Base-by-base conservation (phyloP, 2,329 filamentous ascomycete genomes). In the Aotearoamyces nothofagi region DNA sequence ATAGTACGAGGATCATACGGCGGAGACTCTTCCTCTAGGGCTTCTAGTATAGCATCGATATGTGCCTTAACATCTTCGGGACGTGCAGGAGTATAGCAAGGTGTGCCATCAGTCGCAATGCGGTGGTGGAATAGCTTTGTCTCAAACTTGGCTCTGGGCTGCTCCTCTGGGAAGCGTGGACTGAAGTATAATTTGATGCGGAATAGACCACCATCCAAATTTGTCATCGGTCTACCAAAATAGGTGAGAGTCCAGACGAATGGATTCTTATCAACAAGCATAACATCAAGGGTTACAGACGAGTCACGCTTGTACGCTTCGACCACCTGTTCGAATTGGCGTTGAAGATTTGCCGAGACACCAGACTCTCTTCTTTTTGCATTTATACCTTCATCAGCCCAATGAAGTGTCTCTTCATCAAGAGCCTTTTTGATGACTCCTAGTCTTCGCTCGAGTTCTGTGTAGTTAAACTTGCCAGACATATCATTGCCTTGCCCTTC, bases 141-240 rank as follows among this genome's bases (percentile, higher is more conserved):
- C 44, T 84, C 69, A 38, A 94, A 75, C 36, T 66, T 74, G 31
- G 86, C 78, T 17, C 87, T 74, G 14, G 87, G 90, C 43, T 93
- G 82, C 42, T 92, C 81, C 22, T 81, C 71, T 0, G 90, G 90
- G 45, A 94, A 96, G 5, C 72, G 69, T 5, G 82, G 76, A 43
- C 83, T 92, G 44, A 96, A 76, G 44, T 63, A 63, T 31, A 96
- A 62, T 43, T 66, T 77, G 50, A 94, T 77, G 35, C 70, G 71
- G 57, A 96, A 87, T 35, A 96, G 67, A 2, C 87, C 84, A 10
- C 86, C 87, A 42, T 96, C 87, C 2, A 96, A 68, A 41, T 92
- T 84, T 5, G 84, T 92, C 78, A 90, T 92, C 1, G 84, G 82
- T 31, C 77, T 70, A 15, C 90, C 90, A 48, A 94, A 92, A 49